A percentile compares a stretch with the other conserved stretches of the same genome.
These are phyloP conservation scores for Phycomyces blakesleeanus DNA, from an alignment of 192 early-diverging fungal species.

Conservation along the genomic window DNA sequence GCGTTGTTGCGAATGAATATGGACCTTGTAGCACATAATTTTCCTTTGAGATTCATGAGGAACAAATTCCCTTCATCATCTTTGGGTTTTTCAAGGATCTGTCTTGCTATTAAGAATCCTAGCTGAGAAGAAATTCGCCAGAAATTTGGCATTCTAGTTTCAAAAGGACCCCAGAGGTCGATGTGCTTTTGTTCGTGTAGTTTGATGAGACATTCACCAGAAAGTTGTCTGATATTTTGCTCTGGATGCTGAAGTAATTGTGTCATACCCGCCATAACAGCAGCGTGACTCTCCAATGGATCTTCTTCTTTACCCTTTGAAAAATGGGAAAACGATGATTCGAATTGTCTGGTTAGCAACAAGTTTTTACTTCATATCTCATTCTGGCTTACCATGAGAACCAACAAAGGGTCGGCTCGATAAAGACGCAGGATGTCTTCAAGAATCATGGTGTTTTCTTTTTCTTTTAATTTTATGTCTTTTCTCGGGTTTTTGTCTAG, in stretches of 20 bases:
- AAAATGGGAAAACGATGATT: neutral
- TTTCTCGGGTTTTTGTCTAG: neutral
- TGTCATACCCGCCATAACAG: slow-evolving; percentile 63
- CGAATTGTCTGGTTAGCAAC: neutral
- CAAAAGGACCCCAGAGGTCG: slow-evolving; percentile 73
- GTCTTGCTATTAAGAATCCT: slow-evolving; percentile 41
- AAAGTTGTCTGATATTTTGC: slow-evolving; percentile 15
- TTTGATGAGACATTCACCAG: slow-evolving; percentile 62
- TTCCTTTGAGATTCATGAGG: neutral
- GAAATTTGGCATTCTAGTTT: slow-evolving; percentile 54
- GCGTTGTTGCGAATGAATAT: neutral
- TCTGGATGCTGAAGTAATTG: slow-evolving; percentile 24
- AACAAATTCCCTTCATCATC: slow-evolving; percentile 40
- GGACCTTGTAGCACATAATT: neutral
- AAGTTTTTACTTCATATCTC: neutral
- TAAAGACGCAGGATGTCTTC: slow-evolving; percentile 8
- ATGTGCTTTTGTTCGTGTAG: slow-evolving; percentile 66
- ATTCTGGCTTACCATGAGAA: slow-evolving; percentile 51
- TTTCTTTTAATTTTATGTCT: neutral
- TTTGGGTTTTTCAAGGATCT: slow-evolving; percentile 66
- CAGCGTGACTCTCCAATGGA: slow-evolving; percentile 61
- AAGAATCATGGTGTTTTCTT: slow-evolving; percentile 4
- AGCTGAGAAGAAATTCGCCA: slow-evolving; percentile 63
- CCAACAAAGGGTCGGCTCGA: slow-evolving; percentile 53
- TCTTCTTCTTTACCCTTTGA: slow-evolving; percentile 13